Percentiles rank a stretch among this genome's conserved stretches.
These are phyloP conservation scores for Ceratocystis alfenasii DNA, from an alignment of 2,329 filamentous ascomycete genomes.

Conservation along the genomic window DNA sequence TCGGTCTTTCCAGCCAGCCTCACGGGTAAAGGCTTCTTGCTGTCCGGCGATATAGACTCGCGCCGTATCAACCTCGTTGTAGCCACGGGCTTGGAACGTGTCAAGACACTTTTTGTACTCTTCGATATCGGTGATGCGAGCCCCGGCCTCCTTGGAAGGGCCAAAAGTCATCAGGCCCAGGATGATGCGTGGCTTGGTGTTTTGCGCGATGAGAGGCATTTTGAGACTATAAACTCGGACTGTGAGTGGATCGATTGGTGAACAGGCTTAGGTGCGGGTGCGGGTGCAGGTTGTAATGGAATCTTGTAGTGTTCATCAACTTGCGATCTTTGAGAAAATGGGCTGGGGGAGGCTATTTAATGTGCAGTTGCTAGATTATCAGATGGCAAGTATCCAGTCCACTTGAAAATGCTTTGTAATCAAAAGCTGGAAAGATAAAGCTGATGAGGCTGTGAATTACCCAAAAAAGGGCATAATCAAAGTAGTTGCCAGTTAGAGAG, in stretches of 20 bases:
- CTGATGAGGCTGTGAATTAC: too few relatives aligned
- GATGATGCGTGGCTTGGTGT: constrained; percentile 55
- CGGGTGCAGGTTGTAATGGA: too few relatives aligned
- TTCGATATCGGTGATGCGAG: constrained; percentile 54
- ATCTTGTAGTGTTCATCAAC: too few relatives aligned
- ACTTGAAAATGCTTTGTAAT: too few relatives aligned
- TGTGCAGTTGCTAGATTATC: too few relatives aligned
- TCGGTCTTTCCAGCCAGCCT: constrained; percentile 66
- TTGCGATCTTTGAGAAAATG: too few relatives aligned
- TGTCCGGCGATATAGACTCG: constrained; percentile 57
- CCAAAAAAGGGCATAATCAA: too few relatives aligned
- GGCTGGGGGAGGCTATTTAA: too few relatives aligned
- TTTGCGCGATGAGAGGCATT: constrained; percentile 38
- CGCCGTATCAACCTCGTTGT: constrained; percentile 78
- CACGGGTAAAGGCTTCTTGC: constrained; percentile 67
- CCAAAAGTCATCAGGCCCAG: constrained; percentile 82
- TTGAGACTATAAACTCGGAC: constrained; percentile 23
- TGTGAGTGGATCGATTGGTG: neutral
- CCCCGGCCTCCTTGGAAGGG: constrained; percentile 48
- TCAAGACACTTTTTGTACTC: constrained; percentile 64
- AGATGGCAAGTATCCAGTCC: too few relatives aligned
- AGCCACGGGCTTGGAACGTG: constrained; percentile 63
- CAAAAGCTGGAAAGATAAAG: too few relatives aligned
- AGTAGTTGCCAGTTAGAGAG: too few relatives aligned
- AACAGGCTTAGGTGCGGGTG: neutral